phyloP scores from a whole-genome alignment of 768 basidiomycete species.

The Suillus weaverae region DNA sequence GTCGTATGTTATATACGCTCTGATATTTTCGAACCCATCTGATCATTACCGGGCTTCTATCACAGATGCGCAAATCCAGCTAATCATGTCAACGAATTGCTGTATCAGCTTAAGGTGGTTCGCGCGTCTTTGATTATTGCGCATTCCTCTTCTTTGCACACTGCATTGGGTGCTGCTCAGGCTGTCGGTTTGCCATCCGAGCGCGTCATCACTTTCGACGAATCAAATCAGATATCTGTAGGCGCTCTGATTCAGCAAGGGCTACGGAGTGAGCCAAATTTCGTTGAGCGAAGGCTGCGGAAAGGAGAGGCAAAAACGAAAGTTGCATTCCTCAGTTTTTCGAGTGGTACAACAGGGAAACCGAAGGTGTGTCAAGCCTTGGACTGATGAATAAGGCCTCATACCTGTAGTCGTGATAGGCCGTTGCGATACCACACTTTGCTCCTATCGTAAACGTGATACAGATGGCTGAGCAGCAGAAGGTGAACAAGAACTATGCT shows the following conservation, averaged over 20 bases:
- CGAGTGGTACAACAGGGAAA: constrained; percentile 73
- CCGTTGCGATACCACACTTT: constrained; percentile 67
- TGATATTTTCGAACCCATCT: constrained; percentile 2
- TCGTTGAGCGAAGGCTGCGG: constrained; percentile 45
- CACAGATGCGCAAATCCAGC: constrained; percentile 36
- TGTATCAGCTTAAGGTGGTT: constrained; percentile 32
- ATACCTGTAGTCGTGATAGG: constrained; percentile 35
- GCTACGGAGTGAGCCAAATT: constrained; percentile 34
- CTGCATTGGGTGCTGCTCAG: constrained; percentile 31
- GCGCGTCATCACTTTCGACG: constrained; percentile 30
- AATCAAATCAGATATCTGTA: constrained; percentile 32
- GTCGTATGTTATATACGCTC: constrained; percentile 42
- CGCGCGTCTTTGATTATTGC: constrained; percentile 31
- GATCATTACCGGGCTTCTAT: neutral
- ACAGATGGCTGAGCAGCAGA: constrained; percentile 56
- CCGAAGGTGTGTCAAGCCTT: constrained; percentile 24
- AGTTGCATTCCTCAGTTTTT: constrained; percentile 69
- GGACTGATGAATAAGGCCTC: neutral
- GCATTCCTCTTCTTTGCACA: constrained; percentile 27
- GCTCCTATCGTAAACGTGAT: constrained; percentile 61
- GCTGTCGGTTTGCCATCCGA: constrained; percentile 30
- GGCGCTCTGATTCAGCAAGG: constrained; percentile 51
- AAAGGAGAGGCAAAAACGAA: constrained; percentile 61
- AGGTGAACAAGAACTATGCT: constrained; percentile 40
- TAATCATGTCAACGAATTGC: constrained; percentile 33